These are phyloP conservation scores for Papilionanthe hybrid DNA, from an alignment of 116 monocot genomes.

Conservation along the genomic window DNA sequence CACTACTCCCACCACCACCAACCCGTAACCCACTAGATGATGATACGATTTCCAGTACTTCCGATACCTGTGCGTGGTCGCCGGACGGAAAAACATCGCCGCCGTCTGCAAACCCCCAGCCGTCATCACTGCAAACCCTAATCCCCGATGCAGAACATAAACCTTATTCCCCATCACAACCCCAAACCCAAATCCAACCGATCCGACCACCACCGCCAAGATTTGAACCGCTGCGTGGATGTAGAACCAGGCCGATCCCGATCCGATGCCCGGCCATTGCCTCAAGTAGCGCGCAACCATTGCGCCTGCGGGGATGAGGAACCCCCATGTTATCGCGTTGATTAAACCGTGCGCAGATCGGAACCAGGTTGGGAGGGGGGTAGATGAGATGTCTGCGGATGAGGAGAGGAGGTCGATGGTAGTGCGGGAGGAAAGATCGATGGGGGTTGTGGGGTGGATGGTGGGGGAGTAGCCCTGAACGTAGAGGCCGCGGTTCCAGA, in stretches of 20 bases:
- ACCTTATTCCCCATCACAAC: constrained; percentile 32
- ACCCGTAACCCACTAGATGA: constrained; percentile 82
- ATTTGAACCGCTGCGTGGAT: constrained; percentile 54
- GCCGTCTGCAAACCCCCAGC: constrained; percentile 57
- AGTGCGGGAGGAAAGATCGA: constrained; percentile 56
- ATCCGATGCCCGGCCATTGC: constrained; percentile 39
- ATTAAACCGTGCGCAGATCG: constrained; percentile 40
- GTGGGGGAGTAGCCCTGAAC: constrained; percentile 83
- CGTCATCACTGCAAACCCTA: constrained; percentile 52
- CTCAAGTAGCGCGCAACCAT: constrained; percentile 61
- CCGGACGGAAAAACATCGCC: constrained; percentile 71
- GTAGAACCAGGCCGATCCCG: constrained; percentile 85
- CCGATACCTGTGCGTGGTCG: constrained; percentile 52
- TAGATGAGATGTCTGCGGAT: constrained; percentile 9
- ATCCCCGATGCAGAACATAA: constrained; percentile 49
- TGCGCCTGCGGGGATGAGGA: constrained; percentile 53
- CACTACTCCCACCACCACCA: constrained; percentile 69
- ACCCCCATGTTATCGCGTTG: constrained; percentile 72
- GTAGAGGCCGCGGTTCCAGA: constrained; percentile 88
- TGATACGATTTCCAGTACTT: constrained; percentile 98
- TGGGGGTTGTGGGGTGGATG: constrained; percentile 53
- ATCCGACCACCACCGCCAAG: constrained; percentile 48
- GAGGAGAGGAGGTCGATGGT: constrained; percentile 61
- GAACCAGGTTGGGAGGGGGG: constrained; percentile 15
- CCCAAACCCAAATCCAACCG: constrained; percentile 53